A percentile compares a stretch with the other conserved stretches of the same genome.
Evolutionary conservation across 306 rosid genomes (phyloP).

Genomic region (Vicia faba): DNA sequence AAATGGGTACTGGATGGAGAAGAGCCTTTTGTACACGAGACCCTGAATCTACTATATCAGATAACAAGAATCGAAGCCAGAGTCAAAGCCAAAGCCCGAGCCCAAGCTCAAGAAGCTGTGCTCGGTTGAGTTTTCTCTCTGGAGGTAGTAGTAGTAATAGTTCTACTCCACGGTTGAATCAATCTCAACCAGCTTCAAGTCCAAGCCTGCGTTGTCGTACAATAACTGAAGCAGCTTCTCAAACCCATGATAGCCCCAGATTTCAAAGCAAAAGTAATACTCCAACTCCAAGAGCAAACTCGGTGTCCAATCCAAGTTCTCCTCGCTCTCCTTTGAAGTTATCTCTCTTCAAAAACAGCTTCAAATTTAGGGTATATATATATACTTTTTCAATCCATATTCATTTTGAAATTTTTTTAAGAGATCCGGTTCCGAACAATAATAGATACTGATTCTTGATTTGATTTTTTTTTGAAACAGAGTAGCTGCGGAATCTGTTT

Average conservation of each 20-base stretch:
- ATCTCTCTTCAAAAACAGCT: conserved; percentile 91
- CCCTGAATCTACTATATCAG: conserved; percentile 53
- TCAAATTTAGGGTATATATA: conserved; percentile 75
- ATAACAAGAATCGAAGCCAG: conserved; percentile 42
- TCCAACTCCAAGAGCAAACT: conserved; percentile 42
- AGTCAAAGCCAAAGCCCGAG: conserved; percentile 40
- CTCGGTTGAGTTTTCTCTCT: conserved; percentile 68
- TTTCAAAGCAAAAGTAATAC: conserved; percentile 44
- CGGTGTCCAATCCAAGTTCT: conserved; percentile 71
- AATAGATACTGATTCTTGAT: neutral
- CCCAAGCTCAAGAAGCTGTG: conserved; percentile 77
- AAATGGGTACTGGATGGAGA: conserved; percentile 96
- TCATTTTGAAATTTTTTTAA: neutral
- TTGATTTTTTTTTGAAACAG: conserved; percentile 45
- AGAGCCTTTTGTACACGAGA: conserved; percentile 90
- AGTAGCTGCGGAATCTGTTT: conserved; percentile 93
- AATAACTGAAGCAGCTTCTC: conserved; percentile 41
- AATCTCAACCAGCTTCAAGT: conserved; percentile 39
- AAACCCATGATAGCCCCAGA: conserved; percentile 42
- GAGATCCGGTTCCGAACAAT: neutral
- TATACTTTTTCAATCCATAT: neutral
- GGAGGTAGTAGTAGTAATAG: conserved; percentile 76
- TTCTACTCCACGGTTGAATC: conserved; percentile 51
- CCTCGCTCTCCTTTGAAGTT: conserved; percentile 90
- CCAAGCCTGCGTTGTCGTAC: conserved; percentile 64